Base-by-base conservation (phyloP, 2,329 filamentous ascomycete genomes). In the Alternaria sp. region DNA sequence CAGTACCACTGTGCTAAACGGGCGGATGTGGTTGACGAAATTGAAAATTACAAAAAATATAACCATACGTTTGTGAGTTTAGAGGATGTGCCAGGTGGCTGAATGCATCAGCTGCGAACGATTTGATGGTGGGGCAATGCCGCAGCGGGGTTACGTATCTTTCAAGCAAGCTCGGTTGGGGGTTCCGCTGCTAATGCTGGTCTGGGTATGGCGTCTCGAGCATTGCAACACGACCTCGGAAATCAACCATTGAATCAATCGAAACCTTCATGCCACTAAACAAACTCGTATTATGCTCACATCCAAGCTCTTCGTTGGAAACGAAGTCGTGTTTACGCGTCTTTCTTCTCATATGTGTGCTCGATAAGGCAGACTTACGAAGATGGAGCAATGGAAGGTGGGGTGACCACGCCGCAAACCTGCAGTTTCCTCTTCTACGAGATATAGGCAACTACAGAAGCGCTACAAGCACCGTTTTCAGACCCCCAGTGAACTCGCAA, bases 1-100 rank as follows among this genome's bases (percentile, higher is more conserved):
- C 61, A 60, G 61, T 63, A 63, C 61, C 61, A 60, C 61, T 63
- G 59, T 60, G 61, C 61, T 59, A 63, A 63, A 19, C 51, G 61
- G 61, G 61, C 61, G 49, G 30, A 17, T 36, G 26, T 28, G 13
- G 49, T 36, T 52, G 28, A 17, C 13, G n/a, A 25, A 47, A 11
- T 19, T 12, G 6, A 3, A 23, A n/a, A 21, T 13, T 10, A 7
- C 2, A 23, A 52, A 25, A 28, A 1, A 3, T 28, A 50, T 50
- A 15, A 6, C 4, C 36, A 40, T 17, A 40, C n/a, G 36, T 40
- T 40, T 6, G n/a, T 17, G 36, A 5, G 36, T 6, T 17, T 40
- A 7, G n/a, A 40, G n/a, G 15, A 40, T 40, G 36, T 17, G 2
- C 36, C 36, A 40, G n/a, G 36, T 1, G 36, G 36, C 36, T 40